Evolutionary conservation across 441 rosid genomes (phyloP).

Genomic region (Arabidopsis lyrata): DNA sequence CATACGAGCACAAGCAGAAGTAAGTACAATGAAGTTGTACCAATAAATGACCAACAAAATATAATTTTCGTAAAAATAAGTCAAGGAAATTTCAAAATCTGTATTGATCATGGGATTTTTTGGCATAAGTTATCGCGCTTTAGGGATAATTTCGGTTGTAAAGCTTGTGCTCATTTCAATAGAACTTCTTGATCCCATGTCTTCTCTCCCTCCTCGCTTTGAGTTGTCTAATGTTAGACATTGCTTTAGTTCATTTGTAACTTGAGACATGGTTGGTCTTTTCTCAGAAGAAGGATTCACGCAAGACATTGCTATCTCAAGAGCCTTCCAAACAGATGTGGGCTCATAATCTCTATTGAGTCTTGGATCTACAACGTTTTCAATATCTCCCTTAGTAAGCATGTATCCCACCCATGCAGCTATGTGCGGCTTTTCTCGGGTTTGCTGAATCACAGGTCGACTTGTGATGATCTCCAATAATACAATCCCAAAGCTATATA

Average conservation of each 20-base stretch:
- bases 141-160: conserved; percentile 11
- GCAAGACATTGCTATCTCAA: conserved; percentile 30
- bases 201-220: background rate
- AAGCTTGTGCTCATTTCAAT: conserved; percentile 11
- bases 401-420: conserved; percentile 32
- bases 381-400: conserved; percentile 27
- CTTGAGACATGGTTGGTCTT: conserved; percentile 35
- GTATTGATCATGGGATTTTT: background rate
- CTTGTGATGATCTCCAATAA: conserved; percentile 46
- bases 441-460: conserved; percentile 35
- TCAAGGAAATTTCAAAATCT: background rate
- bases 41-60: background rate
- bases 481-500: conserved; percentile 48
- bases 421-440: conserved; percentile 34
- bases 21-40: background rate
- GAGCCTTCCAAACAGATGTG: conserved; percentile 15
- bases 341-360: conserved; percentile 14
- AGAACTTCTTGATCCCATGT: conserved; percentile 19
- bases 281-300: conserved; percentile 24
- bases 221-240: conserved; percentile 5
- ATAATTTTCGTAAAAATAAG: background rate
- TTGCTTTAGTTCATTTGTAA: background rate
- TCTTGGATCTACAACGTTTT: conserved; percentile 18
- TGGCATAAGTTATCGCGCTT: background rate
- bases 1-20: background rate